Conservation (phyloP, 1,284 basidiomycete species). For the Ustilago xerochloae region DNA sequence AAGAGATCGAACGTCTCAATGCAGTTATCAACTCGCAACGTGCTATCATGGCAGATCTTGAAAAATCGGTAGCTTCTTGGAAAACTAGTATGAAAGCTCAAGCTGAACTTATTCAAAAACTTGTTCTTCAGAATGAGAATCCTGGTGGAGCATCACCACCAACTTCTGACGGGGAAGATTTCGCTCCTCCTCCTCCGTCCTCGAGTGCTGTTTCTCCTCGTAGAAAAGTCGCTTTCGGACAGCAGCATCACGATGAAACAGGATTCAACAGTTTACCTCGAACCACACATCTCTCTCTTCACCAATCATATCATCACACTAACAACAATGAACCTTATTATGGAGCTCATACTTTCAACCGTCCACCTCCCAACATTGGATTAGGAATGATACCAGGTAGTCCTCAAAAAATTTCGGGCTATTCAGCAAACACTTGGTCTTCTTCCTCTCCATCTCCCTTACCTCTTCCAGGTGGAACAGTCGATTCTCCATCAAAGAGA, state of each 20-base stretch:
- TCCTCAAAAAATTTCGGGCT: constrained; percentile 28
- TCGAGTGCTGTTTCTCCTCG: too few species aligned
- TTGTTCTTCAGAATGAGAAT: constrained; percentile 27
- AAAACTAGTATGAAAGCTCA: constrained; percentile 52
- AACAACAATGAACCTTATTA: constrained; percentile 42
- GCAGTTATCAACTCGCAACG: constrained; percentile 56
- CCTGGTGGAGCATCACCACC: constrained; percentile 11
- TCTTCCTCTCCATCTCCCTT: constrained; percentile 37
- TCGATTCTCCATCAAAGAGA: constrained; percentile 11
- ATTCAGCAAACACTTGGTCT: constrained; percentile 6
- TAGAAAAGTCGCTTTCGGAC: not conserved
- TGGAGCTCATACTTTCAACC: constrained; percentile 56
- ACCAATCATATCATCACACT: not conserved
- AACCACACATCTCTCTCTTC: constrained; percentile 36
- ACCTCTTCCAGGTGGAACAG: constrained; percentile 13
- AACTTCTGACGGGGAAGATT: constrained; percentile 18
- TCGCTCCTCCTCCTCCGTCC: not conserved
- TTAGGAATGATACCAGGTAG: constrained; percentile 24
- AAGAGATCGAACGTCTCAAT: constrained; percentile 61
- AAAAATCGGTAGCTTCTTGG: constrained; percentile 56
- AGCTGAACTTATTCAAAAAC: constrained; percentile 55
- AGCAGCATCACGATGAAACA: not conserved
- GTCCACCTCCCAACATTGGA: constrained; percentile 31
- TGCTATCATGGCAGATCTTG: constrained; percentile 59
- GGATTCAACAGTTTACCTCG: constrained; percentile 15